Evolutionary conservation across 331 rosid genomes (phyloP), one percentile per base, ranked within the genome.

Genomic region (Rhamnella rubrinervis): DNA sequence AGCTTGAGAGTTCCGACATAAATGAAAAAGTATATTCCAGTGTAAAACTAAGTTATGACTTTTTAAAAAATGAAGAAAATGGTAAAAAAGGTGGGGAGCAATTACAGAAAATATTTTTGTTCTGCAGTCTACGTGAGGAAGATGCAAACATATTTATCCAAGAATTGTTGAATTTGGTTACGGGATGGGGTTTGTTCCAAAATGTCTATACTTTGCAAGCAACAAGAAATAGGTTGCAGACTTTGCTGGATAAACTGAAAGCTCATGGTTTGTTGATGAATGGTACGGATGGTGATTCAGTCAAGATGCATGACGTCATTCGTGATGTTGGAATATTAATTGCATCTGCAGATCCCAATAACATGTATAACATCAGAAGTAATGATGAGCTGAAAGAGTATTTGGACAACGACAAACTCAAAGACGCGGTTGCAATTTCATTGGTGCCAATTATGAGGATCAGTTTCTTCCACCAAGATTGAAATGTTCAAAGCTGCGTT

Each of bases 261-360:
- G 64, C 72, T 35, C 77, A 64, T 25, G 58, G 84, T 51, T 67
- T 86, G 57, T 50, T 83, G 72, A 8, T 66, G 14, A 58, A 81
- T 18, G 63, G 80, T 52, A 16, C 21, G 16, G 58, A 70, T 9
- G 18, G 4, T 44, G 80, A 64, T 13, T 20, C 17, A 5, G 75
- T 81, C 55, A 65, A 53, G 18, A 86, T 86, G 91, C 86, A 78
- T 58, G 85, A 81, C 12, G 67, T 86, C 23, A 72, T 83, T 8
- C 81, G 81, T 8, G 78, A 78, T 58, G 73, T 72, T 0, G 86
- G 80, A 9, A 66, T 78, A 17, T 73, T 70, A 47, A 78, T 81
- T 72, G 76, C 88, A 37, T 62, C 9, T 0, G 47, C 8, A 40
- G 5, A 31, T 31, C 35, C 35, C 35, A 40, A 11, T 11, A 7